Percentiles rank a stretch among this genome's conserved stretches.
Evolutionary conservation across 225 moss, liverwort and hornwort species (phyloP).

Genomic region (Polytrichum commune): DNA sequence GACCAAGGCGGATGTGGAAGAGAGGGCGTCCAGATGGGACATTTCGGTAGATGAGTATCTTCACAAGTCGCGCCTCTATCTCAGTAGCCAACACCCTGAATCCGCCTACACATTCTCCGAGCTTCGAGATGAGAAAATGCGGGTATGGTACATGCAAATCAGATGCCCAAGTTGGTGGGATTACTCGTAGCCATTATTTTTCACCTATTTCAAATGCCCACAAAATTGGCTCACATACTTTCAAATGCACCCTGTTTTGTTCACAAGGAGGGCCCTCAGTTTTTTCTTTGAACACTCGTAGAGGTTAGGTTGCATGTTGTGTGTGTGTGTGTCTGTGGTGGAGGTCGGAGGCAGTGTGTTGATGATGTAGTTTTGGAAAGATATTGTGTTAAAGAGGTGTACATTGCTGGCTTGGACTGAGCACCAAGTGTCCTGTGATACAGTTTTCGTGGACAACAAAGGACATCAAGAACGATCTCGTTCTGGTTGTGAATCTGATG

Average conservation of each 20-base stretch:
- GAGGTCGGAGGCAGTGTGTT: too few relatives aligned
- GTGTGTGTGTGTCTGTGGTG: too few relatives aligned
- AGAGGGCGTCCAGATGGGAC: conserved; percentile 23
- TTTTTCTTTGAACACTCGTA: neutral
- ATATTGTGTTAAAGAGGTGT: neutral
- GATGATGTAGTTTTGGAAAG: too few relatives aligned
- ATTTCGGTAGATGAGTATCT: conserved; percentile 32
- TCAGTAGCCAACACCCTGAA: conserved; percentile 26
- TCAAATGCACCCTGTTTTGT: too few relatives aligned
- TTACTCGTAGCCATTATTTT: too few relatives aligned
- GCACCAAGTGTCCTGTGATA: neutral
- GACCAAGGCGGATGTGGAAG: conserved; percentile 30
- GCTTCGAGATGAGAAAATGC: conserved; percentile 26
- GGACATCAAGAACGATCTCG: conserved; percentile 20
- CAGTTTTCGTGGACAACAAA: conserved; percentile 53
- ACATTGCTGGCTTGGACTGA: neutral
- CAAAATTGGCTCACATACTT: too few relatives aligned
- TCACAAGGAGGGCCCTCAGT: neutral
- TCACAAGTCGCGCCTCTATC: conserved; percentile 22
- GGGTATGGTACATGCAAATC: conserved; percentile 18
- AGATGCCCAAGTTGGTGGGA: too few relatives aligned
- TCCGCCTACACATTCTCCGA: conserved; percentile 34
- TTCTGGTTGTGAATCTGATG: conserved; percentile 22
- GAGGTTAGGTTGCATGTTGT: too few relatives aligned
- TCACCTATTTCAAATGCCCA: too few relatives aligned